Evolutionary conservation across 768 basidiomycete species (phyloP).

Genomic region (Trametes elegans): DNA sequence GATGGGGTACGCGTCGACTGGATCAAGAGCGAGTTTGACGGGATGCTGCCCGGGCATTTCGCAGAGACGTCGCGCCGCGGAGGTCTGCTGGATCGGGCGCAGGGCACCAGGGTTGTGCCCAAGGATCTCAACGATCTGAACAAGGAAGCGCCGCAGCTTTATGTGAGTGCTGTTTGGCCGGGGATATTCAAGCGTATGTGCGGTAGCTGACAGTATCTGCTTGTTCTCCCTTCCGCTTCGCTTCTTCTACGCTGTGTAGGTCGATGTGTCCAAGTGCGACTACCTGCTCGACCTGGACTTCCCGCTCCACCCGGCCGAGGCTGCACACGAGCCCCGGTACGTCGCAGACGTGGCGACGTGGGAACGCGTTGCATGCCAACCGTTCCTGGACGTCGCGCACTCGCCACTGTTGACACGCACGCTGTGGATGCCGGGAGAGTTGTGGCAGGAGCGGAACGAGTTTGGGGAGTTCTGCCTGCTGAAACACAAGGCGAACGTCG

Average conservation of each 20-base stretch:
- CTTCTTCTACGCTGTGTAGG: constrained; percentile 39
- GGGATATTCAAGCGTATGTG: neutral
- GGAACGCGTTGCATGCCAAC: constrained; percentile 77
- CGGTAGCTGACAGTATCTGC: constrained; percentile 6
- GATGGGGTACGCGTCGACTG: constrained; percentile 81
- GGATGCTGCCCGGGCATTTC: constrained; percentile 87
- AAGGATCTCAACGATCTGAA: constrained; percentile 85
- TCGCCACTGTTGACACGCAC: constrained; percentile 72
- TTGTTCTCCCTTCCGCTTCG: constrained; percentile 1
- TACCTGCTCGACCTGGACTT: constrained; percentile 92
- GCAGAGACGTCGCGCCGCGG: constrained; percentile 32
- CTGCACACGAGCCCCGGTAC: constrained; percentile 77
- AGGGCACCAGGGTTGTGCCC: constrained; percentile 62
- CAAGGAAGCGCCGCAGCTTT: constrained; percentile 69
- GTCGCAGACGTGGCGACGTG: constrained; percentile 61
- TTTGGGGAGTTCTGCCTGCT: constrained; percentile 93
- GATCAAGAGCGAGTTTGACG: constrained; percentile 89
- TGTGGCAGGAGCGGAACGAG: constrained; percentile 66
- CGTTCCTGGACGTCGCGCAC: constrained; percentile 80
- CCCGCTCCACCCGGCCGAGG: constrained; percentile 58
- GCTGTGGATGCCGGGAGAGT: constrained; percentile 74
- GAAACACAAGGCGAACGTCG: constrained; percentile 49
- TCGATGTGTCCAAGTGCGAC: constrained; percentile 71
- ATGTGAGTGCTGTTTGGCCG: constrained; percentile 50
- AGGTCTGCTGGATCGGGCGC: constrained; percentile 49